These are phyloP conservation scores for Didymosphaeria variabile DNA, from an alignment of 2,329 filamentous ascomycete genomes.

Conservation along the genomic window DNA sequence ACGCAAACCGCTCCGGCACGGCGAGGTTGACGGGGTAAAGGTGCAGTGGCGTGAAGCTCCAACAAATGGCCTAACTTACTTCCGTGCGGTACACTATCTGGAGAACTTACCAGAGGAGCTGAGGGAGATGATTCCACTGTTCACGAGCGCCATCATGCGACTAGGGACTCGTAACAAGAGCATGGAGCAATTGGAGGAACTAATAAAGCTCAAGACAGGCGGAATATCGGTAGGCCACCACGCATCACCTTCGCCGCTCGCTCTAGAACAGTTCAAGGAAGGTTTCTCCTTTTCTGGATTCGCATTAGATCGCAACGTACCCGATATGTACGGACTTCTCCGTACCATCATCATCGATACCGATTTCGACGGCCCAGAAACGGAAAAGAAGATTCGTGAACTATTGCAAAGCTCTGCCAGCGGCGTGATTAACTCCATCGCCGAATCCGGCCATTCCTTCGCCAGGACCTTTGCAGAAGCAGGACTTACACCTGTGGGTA, in stretches of 20 bases:
- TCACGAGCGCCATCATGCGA: slow-evolving; percentile 91
- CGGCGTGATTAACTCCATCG: slow-evolving; percentile 90
- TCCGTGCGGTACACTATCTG: slow-evolving; percentile 85
- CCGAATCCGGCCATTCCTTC: slow-evolving; percentile 87
- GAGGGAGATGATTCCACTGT: slow-evolving; percentile 84
- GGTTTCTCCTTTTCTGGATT: slow-evolving; percentile 86
- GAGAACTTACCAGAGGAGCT: slow-evolving; percentile 84
- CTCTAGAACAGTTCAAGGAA: slow-evolving; percentile 76
- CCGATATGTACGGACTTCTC: slow-evolving; percentile 88
- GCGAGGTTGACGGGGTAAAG: slow-evolving; percentile 67
- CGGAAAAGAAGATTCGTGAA: slow-evolving; percentile 83
- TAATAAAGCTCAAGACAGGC: slow-evolving; percentile 95
- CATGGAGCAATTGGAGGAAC: slow-evolving; percentile 94
- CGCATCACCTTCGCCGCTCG: slow-evolving; percentile 77
- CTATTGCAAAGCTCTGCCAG: slow-evolving; percentile 87
- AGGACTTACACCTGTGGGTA: slow-evolving; percentile 75
- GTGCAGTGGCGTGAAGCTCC: slow-evolving; percentile 92
- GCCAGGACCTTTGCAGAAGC: slow-evolving; percentile 86
- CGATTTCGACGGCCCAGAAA: slow-evolving; percentile 85
- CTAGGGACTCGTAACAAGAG: slow-evolving; percentile 86
- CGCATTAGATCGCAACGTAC: slow-evolving; percentile 88
- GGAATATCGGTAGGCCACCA: slow-evolving; percentile 88
- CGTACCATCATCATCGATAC: slow-evolving; percentile 84
- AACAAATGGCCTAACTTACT: slow-evolving; percentile 96
- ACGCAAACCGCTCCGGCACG: slow-evolving; percentile 71